Base-by-base conservation (phyloP, 345 rosid genomes). In the Populus nigra region DNA sequence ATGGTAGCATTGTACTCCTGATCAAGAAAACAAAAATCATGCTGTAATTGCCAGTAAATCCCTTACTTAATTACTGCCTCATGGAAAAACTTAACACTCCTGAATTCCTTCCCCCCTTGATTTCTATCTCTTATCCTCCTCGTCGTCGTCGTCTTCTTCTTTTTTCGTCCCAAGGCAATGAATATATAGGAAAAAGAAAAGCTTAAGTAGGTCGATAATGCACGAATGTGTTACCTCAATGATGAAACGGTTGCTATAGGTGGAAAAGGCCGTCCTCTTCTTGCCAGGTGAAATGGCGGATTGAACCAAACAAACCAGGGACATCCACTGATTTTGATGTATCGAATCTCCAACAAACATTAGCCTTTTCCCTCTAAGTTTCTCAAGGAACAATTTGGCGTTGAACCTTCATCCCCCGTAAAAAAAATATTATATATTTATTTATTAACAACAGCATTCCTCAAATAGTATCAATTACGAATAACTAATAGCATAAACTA, bases 321-420 rank as follows among this genome's bases (percentile, higher is more conserved):
- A 90, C 71, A 85, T 84, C 97, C 91, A 89, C 41, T 90, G 94
- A 74, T 87, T 89, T 18, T 77, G 62, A 75, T 92, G 87, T 73
- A 90, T 73, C 13, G 94, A 92, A 38, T 92, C 97, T 76, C 97
- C 97, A 77, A 87, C 82, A 73, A 87, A 88, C 86, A 92, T 88
- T 13, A 92, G 79, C 85, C 89, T 90, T 84, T 89, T 92, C 41
- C 89, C 89, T 22, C 79, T 61, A 17, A 89, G 89, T 79, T 90
- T 89, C 77, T 86, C 87, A 38, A 92, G 84, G 68, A 92, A 78
- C 70, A 87, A 62, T 74, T 77, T 90, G 65, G 85, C 82, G 7
- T 88, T 79, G 13, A 92, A 90, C 86, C 93, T 92, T 62, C 27
- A 79, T 50, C 45, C 72, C 18, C 53, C 53, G 17, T 15, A 41